Evolutionary conservation across 139 green algal genomes (phyloP).

Genomic region (Chlorella sp.): DNA sequence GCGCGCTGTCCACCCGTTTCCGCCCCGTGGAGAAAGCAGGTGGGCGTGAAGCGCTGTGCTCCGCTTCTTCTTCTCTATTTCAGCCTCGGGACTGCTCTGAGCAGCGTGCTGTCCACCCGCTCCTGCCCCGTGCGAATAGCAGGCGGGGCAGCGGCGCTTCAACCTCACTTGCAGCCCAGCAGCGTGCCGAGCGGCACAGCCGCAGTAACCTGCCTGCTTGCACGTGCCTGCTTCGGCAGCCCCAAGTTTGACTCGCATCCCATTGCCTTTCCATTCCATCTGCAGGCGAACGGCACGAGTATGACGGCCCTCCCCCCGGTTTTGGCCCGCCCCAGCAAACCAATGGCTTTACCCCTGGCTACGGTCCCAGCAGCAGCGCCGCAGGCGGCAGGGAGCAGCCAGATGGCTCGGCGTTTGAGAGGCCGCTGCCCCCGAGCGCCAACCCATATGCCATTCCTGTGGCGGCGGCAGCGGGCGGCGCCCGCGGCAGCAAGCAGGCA

Average conservation of each 20-base stretch:
- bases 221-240: too few relatives aligned
- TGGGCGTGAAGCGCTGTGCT: too few relatives aligned
- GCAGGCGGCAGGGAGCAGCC: not conserved
- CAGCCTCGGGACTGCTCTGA: too few relatives aligned
- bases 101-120: too few relatives aligned
- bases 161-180: too few relatives aligned
- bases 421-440: conserved; percentile 33
- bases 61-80: too few relatives aligned
- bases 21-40: conserved; percentile 47
- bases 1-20: conserved; percentile 41
- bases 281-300: conserved; percentile 27
- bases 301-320: not conserved
- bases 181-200: too few relatives aligned
- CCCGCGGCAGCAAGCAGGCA: not conserved
- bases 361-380: not conserved
- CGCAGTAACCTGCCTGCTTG: too few relatives aligned
- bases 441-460: conserved; percentile 46
- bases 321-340: not conserved
- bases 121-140: too few relatives aligned
- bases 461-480: not conserved
- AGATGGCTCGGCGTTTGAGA: not conserved
- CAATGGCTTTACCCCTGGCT: not conserved
- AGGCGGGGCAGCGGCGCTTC: too few relatives aligned
- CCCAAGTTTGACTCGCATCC: too few relatives aligned
- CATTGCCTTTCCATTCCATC: too few relatives aligned